Percentiles rank a stretch among this genome's conserved stretches.
These are phyloP conservation scores for Pseudocercospora pini-densiflorae DNA, from an alignment of 2,329 filamentous ascomycete genomes.

Conservation along the genomic window DNA sequence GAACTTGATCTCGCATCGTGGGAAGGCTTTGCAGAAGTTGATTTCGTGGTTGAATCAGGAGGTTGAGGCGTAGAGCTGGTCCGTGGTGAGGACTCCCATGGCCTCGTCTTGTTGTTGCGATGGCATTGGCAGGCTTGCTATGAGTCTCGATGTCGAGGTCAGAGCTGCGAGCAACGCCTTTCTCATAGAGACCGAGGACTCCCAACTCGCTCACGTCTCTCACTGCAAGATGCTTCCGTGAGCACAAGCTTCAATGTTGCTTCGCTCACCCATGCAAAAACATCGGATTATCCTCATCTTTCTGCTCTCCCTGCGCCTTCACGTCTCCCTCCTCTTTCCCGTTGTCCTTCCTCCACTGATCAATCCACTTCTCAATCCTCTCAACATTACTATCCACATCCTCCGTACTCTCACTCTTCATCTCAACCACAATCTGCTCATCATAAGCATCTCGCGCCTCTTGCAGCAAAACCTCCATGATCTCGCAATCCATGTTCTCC, in stretches of 20 bases:
- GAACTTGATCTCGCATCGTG: slow-evolving; percentile 92
- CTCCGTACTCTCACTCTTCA: slow-evolving; percentile 78
- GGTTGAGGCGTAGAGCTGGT: slow-evolving; percentile 24
- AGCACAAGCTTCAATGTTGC: background rate
- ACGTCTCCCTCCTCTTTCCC: slow-evolving; percentile 39
- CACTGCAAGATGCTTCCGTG: background rate
- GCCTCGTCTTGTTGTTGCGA: background rate
- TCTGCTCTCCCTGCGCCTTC: slow-evolving; percentile 34
- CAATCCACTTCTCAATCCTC: slow-evolving; percentile 79
- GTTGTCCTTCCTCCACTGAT: slow-evolving; percentile 77
- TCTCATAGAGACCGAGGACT: background rate
- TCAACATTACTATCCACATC: slow-evolving; percentile 91
- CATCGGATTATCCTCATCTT: slow-evolving; percentile 41
- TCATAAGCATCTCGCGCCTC: slow-evolving; percentile 89
- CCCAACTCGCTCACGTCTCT: background rate
- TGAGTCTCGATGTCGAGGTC: background rate
- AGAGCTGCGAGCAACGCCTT: background rate
- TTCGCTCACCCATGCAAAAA: slow-evolving; percentile 41
- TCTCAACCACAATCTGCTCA: slow-evolving; percentile 84
- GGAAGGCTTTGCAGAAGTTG: slow-evolving; percentile 83
- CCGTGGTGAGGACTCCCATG: background rate
- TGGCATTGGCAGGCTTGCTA: background rate
- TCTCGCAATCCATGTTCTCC: slow-evolving; percentile 96
- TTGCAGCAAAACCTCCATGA: slow-evolving; percentile 92
- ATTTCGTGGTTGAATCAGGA: slow-evolving; percentile 68